Evolutionary conservation across 352 stramenopile species (phyloP), one percentile per base, ranked within the genome.

Genomic region (Phytophthora pini): DNA sequence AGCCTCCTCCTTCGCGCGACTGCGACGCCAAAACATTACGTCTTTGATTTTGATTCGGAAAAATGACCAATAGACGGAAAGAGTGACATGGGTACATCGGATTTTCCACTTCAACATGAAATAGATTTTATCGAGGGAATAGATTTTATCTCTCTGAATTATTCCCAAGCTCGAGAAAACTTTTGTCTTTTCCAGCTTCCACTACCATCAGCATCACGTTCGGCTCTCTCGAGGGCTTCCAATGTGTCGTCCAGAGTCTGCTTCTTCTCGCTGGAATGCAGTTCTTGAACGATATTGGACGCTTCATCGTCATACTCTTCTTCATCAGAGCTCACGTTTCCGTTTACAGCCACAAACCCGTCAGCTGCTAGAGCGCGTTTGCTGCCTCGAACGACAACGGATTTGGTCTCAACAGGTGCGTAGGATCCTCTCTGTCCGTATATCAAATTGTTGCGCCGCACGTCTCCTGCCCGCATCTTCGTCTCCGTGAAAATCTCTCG

Each of bases 21-120:
- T 76, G 20, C 80, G 77, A 1, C 77, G 80, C 82, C 82, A 92
- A 62, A 92, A 92, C 82, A 89, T 88, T 11, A 20, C 22, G 22
- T 43, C 47, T 44, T 52, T 62, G 8, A 27, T 12, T 54, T 31
- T 32, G 27, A 44, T 34, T 52, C 36, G 38, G n/a, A 11, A 27
- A 55, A 51, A 53, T 63, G 56, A 49, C 15, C 45, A 34, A 65
- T 39, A 59, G 44, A 57, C 53, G 47, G 27, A 38, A 66, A 61
- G 32, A 64, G 45, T 64, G 55, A 60, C 61, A 53, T 53, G 34
- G 34, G n/a, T 63, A 63, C 36, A 58, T 22, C 15, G 9, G 20
- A 22, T 8, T 11, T 11, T 34, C 1, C 29, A 60, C 48, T 60
- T 61, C 40, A 61, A 61, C 49, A 47, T 41, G 13, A 8, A 17